Evolutionary conservation across 306 rosid species (phyloP).

Genomic region (Carpinus fangiana): DNA sequence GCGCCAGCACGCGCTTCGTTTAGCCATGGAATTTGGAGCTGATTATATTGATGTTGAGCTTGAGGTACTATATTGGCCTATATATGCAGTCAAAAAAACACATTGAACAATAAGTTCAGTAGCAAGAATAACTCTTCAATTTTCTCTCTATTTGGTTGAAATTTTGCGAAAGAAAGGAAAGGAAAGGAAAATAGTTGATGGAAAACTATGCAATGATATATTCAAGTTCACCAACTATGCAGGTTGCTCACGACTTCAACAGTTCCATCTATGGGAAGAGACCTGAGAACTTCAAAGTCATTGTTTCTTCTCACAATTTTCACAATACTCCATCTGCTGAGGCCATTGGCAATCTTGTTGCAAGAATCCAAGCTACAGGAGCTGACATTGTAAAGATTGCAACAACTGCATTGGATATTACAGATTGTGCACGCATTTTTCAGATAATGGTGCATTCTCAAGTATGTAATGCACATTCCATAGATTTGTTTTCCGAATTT

Average conservation of each 20-base stretch:
- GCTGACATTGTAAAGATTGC: constrained; percentile 49
- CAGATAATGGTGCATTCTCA: constrained; percentile 46
- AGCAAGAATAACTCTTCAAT: neutral
- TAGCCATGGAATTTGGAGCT: constrained; percentile 49
- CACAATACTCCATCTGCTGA: constrained; percentile 47
- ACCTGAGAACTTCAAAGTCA: constrained; percentile 40
- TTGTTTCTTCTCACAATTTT: constrained; percentile 51
- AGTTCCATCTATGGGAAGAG: constrained; percentile 37
- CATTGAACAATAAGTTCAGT: neutral
- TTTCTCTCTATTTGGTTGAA: neutral
- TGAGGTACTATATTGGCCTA: constrained; percentile 24
- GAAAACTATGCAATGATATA: neutral
- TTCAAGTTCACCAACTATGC: neutral
- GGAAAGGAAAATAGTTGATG: neutral
- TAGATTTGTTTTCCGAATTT: neutral
- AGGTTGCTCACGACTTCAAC: constrained; percentile 45
- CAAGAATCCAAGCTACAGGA: constrained; percentile 46
- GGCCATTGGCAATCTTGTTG: constrained; percentile 41
- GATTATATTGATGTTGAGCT: constrained; percentile 46
- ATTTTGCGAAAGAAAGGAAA: neutral
- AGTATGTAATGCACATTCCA: constrained; percentile 20
- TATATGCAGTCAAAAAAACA: neutral
- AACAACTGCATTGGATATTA: constrained; percentile 46
- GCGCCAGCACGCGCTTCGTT: constrained; percentile 41
- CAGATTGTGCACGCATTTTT: constrained; percentile 45